phyloP scores from a whole-genome alignment of 1,284 basidiomycete genomes.

The Puccinia horiana region DNA sequence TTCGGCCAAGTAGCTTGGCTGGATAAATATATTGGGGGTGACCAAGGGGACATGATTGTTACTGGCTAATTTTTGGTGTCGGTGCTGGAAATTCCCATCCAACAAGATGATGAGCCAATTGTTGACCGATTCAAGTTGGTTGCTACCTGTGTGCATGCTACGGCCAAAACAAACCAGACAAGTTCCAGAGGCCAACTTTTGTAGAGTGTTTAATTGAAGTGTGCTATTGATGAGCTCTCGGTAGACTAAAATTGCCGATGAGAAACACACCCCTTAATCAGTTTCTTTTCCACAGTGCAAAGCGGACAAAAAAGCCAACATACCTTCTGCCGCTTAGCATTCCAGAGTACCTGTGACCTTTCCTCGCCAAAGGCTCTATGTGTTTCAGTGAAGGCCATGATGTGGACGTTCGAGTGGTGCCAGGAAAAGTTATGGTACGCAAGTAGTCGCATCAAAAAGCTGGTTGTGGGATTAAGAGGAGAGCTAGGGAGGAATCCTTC shows the following conservation, averaged over 20 bases:
- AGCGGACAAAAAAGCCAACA: neutral
- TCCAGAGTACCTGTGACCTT: neutral
- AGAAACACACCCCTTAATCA: neutral
- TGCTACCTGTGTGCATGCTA: neutral
- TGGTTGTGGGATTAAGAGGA: neutral
- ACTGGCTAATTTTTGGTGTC: neutral
- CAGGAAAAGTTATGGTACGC: neutral
- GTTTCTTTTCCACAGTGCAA: neutral
- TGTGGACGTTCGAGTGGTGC: neutral
- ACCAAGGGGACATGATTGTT: neutral
- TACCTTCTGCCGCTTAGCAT: neutral
- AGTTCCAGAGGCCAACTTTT: neutral
- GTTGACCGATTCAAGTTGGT: neutral
- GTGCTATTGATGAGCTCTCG: neutral
- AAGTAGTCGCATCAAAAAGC: neutral
- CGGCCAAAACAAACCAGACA: constrained; percentile 7
- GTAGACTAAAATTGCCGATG: neutral
- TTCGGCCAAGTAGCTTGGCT: neutral
- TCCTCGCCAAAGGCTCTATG: neutral
- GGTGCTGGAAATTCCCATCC: constrained; percentile 16
- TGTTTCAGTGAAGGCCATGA: neutral
- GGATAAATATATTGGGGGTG: neutral
- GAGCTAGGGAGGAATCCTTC: neutral
- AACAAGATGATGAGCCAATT: neutral
- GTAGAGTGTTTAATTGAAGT: neutral